Evolutionary conservation across 2,329 filamentous ascomycete species (phyloP).

Genomic region (Calonectria montana): DNA sequence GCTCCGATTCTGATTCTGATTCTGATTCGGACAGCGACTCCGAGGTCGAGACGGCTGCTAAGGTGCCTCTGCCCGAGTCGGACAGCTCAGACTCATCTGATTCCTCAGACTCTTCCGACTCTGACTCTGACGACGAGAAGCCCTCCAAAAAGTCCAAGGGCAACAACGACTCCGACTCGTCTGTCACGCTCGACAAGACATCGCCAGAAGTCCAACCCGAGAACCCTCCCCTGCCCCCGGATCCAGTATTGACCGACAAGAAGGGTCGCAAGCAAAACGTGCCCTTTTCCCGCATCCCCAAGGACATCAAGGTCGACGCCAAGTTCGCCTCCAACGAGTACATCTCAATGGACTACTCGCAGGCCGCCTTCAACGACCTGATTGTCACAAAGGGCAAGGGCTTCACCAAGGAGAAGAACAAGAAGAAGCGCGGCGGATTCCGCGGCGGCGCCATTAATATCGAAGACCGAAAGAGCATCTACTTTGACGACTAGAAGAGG

Average conservation of each 20-base stretch:
- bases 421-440: slow-evolving; percentile 94
- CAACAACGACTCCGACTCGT: slow-evolving; percentile 53
- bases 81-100: slow-evolving; percentile 47
- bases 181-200: slow-evolving; percentile 63
- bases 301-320: slow-evolving; percentile 74
- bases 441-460: slow-evolving; percentile 90
- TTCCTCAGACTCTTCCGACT: slow-evolving; percentile 52
- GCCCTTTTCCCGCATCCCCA: slow-evolving; percentile 83
- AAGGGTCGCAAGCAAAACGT: slow-evolving; percentile 64
- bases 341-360: slow-evolving; percentile 86
- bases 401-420: slow-evolving; percentile 99
- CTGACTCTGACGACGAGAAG: slow-evolving; percentile 43
- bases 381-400: slow-evolving; percentile 94
- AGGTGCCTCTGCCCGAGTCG: slow-evolving; percentile 57
- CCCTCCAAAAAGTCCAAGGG: slow-evolving; percentile 32
- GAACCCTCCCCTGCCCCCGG: slow-evolving; percentile 65
- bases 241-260: slow-evolving; percentile 50
- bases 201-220: slow-evolving; percentile 54
- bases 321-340: slow-evolving; percentile 84
- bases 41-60: slow-evolving; percentile 50
- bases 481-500: slow-evolving; percentile 83
- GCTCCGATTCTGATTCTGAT: slow-evolving; percentile 47
- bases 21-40: slow-evolving; percentile 54
- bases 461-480: slow-evolving; percentile 83
- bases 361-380: slow-evolving; percentile 87